Base-by-base conservation (phyloP, 164 flowering plant genomes). In the Vitis rotundifolia region DNA sequence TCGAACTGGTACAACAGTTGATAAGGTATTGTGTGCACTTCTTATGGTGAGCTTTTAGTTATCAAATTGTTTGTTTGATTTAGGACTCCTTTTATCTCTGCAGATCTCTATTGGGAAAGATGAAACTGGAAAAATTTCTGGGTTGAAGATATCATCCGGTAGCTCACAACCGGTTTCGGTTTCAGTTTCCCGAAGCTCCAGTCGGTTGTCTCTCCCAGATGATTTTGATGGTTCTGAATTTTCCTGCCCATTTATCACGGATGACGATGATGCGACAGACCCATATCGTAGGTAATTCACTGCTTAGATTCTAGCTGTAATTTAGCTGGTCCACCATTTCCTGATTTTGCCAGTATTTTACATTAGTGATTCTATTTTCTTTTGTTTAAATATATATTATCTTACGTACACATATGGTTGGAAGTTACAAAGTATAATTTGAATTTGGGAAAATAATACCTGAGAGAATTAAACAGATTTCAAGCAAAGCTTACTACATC, bases 201-300 rank as follows among this genome's bases (percentile, higher is more conserved):
- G 92, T 69, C 82, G 88, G 83, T 76, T 77, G 60, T 89, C 92
- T 58, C 81, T 83, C 64, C 89, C 79, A 54, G 95, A 91, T 73
- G 93, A 88, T 64, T 86, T 77, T 75, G 94, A 89, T 78, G 97
- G 88, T 74, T 63, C 85, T 60, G 97, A 85, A 31, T 89, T 83
- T 79, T 67, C 84, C 26, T 88, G 91, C 70, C 89, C 94, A 15
- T 92, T 92, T 86, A 84, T 84, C 70, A 84, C 87, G 49, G 97
- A 86, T 78, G 87, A 89, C 66, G 92, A 86, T 77, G 96, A 92
- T 69, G 63, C 80, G 68, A 80, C 77, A 11, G 88, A 86, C 75
- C 79, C 85, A 51, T 68, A 79, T 61, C 80, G 83, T 88, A 89
- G 98, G 99, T 95, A 86, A 51, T 31, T 12, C 31, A 16, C 14